phyloP scores from a whole-genome alignment of 2,329 filamentous ascomycete genomes.

The Colletotrichum eremochloae region DNA sequence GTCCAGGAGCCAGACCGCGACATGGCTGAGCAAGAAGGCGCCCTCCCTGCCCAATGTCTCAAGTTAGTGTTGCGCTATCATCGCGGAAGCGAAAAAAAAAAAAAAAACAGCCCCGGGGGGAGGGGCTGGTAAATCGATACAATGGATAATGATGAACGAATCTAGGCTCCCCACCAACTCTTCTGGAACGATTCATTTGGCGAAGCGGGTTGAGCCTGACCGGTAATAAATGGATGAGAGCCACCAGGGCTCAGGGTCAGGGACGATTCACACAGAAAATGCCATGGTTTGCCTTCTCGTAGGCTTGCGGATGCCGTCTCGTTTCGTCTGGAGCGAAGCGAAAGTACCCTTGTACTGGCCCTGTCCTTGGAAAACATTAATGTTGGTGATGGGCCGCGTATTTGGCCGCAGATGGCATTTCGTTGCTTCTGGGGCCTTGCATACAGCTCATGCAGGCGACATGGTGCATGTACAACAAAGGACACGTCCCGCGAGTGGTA shows the following conservation, averaged over 20 bases:
- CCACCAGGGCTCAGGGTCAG: not conserved
- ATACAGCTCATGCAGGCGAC: constrained; percentile 39
- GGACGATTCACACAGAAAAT: not conserved
- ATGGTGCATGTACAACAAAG: constrained; percentile 36
- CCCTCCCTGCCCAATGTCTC: constrained; percentile 8
- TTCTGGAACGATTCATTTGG: constrained; percentile 37
- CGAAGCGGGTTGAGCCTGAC: constrained; percentile 30
- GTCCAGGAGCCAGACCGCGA: constrained; percentile 8
- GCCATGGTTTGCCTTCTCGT: too few species aligned
- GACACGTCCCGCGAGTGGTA: constrained; percentile 40
- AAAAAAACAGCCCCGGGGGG: constrained; percentile 10
- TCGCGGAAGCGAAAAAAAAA: constrained; percentile 35
- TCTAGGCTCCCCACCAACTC: constrained; percentile 20
- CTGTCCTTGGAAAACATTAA: constrained; percentile 18
- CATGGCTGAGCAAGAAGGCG: not conserved
- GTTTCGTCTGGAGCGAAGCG: constrained; percentile 21
- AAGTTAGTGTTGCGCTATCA: constrained; percentile 10
- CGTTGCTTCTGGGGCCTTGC: constrained; percentile 39
- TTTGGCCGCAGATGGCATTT: constrained; percentile 40
- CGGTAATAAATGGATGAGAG: constrained; percentile 2
- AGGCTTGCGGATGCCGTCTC: constrained; percentile 10
- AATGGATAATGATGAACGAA: constrained; percentile 16
- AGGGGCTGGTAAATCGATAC: constrained; percentile 5
- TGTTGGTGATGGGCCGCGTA: constrained; percentile 27
- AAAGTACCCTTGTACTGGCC: constrained; percentile 36